Percentiles rank a stretch among this genome's conserved stretches.
These are phyloP conservation scores for Cryphonectria naterciae DNA, from an alignment of 2,329 filamentous ascomycete genomes.

Conservation along the genomic window DNA sequence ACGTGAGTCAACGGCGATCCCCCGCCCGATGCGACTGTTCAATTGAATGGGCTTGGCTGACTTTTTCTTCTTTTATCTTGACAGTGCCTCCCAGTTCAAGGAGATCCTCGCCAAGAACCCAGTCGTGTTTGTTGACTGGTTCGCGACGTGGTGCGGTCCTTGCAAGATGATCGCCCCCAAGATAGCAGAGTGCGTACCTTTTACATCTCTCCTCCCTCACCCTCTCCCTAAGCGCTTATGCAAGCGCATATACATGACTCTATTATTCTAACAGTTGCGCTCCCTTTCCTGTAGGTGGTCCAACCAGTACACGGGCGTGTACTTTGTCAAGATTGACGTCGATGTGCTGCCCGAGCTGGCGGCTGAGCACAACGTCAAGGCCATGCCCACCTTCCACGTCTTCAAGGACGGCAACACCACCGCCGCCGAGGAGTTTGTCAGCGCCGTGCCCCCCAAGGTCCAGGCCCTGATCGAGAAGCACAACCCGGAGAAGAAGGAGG, in stretches of 20 bases:
- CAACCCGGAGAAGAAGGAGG: constrained; percentile 26
- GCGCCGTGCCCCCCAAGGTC: constrained; percentile 77
- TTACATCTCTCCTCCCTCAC: not conserved
- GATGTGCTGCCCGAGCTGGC: constrained; percentile 78
- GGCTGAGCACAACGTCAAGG: constrained; percentile 77
- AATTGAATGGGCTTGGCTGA: not conserved
- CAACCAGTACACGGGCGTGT: constrained; percentile 54
- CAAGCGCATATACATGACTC: too few relatives aligned
- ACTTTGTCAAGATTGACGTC: constrained; percentile 91
- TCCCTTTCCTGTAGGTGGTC: constrained; percentile 54
- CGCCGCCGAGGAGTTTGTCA: constrained; percentile 74
- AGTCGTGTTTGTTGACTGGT: constrained; percentile 81
- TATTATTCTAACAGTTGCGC: not conserved
- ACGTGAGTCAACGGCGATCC: constrained; percentile 37
- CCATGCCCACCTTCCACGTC: constrained; percentile 90
- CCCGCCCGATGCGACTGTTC: not conserved
- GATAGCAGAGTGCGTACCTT: constrained; percentile 62
- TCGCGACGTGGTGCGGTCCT: constrained; percentile 90
- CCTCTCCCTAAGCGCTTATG: not conserved
- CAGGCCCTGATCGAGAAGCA: constrained; percentile 45
- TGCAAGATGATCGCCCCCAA: constrained; percentile 89
- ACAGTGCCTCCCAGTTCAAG: constrained; percentile 38
- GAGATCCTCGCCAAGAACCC: constrained; percentile 43
- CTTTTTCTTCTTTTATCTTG: not conserved
- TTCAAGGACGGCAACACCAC: constrained; percentile 81